Evolutionary conservation across 768 basidiomycete species (phyloP), one percentile per base, ranked within the genome.

Genomic region (Gymnopilus dilepis): DNA sequence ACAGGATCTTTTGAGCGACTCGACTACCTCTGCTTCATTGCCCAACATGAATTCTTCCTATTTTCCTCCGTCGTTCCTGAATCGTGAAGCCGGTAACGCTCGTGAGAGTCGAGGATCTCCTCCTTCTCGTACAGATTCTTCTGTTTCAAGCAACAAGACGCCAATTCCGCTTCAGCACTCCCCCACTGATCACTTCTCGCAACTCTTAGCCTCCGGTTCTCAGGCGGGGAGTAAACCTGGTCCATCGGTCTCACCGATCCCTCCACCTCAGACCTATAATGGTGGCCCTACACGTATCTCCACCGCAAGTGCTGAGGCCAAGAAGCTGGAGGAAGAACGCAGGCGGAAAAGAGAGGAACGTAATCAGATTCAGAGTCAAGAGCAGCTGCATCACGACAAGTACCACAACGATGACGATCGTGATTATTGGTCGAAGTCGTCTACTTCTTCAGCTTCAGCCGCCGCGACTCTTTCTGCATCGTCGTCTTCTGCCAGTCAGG

Each of bases 221-320:
- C 33, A 37, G 15, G 2, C 52, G 17, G 21, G 37, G n/a, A 26
- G 15, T 15, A 54, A 45, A 34, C 48, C 65, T 21, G 22, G 22
- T 19, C 58, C 54, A 6, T 43, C 59, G 6, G 52, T 56, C 47
- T 37, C 59, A 13, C 47, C 59, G 28, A 43, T 50, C n/a, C 40
- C 19, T 28, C 17, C 37, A 9, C 33, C 53, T 31, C 56, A 61
- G 30, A 8, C 30, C 6, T 50, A 50, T n/a, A 50, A 19, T 50
- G 60, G 21, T 48, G 11, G n/a, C n/a, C n/a, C 50, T 58, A 15
- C 64, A 68, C 72, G 51, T 56, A 34, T 70, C 26, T 83, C 83
- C 22, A 78, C 79, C 54, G 86, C 86, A 9, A 86, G 84, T 59
- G 78, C 78, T 38, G 83, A 78, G 51, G 86, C 85, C 4, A 78